These are phyloP conservation scores for Nematocida minor DNA, from an alignment of 371 early-diverging fungal species.

Conservation along the genomic window DNA sequence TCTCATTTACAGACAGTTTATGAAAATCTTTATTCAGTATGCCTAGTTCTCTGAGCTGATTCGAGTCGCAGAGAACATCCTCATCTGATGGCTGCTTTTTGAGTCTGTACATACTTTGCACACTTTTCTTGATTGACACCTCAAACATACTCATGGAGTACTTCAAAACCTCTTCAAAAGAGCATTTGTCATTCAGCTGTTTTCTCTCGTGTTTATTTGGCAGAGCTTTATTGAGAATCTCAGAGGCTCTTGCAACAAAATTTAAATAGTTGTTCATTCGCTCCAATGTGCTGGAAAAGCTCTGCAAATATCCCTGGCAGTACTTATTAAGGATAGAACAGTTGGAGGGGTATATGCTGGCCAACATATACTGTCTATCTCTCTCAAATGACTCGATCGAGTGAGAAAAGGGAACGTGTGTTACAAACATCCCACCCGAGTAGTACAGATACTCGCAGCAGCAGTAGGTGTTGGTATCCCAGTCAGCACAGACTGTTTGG, in stretches of 20 bases:
- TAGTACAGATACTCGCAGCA: background rate
- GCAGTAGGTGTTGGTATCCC: background rate
- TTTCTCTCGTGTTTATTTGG: background rate
- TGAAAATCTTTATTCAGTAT: background rate
- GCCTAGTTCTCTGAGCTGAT: background rate
- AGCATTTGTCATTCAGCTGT: background rate
- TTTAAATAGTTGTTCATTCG: constrained; percentile 25
- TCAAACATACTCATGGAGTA: background rate
- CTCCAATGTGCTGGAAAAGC: background rate
- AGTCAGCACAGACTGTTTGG: background rate
- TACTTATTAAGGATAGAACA: background rate
- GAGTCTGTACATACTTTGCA: background rate
- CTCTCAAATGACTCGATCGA: background rate
- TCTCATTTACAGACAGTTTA: background rate
- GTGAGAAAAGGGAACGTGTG: background rate
- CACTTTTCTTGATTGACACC: background rate
- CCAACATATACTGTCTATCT: background rate
- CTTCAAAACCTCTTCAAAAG: background rate
- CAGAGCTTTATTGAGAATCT: background rate
- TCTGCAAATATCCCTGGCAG: background rate
- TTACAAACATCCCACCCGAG: background rate
- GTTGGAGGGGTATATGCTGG: background rate
- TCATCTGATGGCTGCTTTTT: background rate
- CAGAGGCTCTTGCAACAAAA: background rate
- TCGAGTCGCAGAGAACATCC: background rate